A percentile compares a stretch with the other conserved stretches of the same genome.
These are phyloP conservation scores for Graphilbum fragrans DNA, from an alignment of 2,329 filamentous ascomycete species.

Conservation along the genomic window DNA sequence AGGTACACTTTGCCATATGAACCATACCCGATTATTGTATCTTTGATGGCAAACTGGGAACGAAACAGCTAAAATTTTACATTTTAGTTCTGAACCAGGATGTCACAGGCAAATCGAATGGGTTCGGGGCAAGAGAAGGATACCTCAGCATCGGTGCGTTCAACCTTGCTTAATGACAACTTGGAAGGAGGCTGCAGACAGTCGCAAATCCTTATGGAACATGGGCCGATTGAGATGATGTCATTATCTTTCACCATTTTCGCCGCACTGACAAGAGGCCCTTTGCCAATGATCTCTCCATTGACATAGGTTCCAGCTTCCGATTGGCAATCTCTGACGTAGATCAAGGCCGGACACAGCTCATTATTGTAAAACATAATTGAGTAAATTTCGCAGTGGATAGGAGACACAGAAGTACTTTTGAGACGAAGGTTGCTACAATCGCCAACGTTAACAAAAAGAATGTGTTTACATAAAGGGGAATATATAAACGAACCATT, in stretches of 20 bases:
- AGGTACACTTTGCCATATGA: slow-evolving; percentile 41
- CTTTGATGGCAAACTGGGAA: slow-evolving; percentile 33
- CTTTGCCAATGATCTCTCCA: slow-evolving; percentile 27
- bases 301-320: slow-evolving; percentile 43
- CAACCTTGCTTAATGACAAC: slow-evolving; percentile 13
- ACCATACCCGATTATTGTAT: slow-evolving; percentile 40
- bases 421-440: slow-evolving; percentile 28
- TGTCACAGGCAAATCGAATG: neutral
- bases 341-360: slow-evolving; percentile 23
- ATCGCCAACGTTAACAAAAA: neutral
- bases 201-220: slow-evolving; percentile 23
- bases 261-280: slow-evolving; percentile 23
- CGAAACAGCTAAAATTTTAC: slow-evolving; percentile 27
- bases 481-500: too few relatives aligned
- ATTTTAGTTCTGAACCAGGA: neutral
- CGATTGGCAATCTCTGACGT: slow-evolving; percentile 43
- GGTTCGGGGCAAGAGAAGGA: neutral
- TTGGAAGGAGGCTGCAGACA: slow-evolving; percentile 3
- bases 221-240: slow-evolving; percentile 25
- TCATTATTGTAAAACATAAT: slow-evolving; percentile 31
- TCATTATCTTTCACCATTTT: slow-evolving; percentile 40
- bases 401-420: slow-evolving; percentile 31
- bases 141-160: slow-evolving; percentile 23
- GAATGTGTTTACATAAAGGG: neutral
- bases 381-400: slow-evolving; percentile 44